Evolutionary conservation across 768 basidiomycete species (phyloP).

Genomic region (button mushroom (Agaricus bisporus)): DNA sequence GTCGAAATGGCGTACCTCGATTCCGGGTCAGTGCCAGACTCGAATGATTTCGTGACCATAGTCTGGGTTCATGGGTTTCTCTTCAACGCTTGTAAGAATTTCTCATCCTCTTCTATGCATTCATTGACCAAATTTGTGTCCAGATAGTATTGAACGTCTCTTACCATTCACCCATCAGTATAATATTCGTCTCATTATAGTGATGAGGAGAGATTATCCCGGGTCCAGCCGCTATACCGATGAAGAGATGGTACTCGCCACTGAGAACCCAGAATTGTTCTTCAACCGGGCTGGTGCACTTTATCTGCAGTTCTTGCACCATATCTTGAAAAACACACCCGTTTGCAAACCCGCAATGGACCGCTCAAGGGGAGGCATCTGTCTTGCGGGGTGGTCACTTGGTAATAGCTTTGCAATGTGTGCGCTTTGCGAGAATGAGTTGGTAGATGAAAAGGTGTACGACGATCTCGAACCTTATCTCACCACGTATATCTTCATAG

Average conservation of each 20-base stretch:
- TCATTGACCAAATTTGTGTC: not conserved
- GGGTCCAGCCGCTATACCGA: constrained; percentile 1
- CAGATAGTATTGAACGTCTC: constrained; percentile 1
- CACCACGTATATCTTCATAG: not conserved
- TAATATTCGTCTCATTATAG: not conserved
- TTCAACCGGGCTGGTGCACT: not conserved
- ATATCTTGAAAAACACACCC: not conserved
- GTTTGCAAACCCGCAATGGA: not conserved
- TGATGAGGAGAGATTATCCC: not conserved
- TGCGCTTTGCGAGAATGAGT: not conserved
- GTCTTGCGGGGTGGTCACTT: constrained; percentile 3
- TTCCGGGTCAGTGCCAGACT: constrained; percentile 1
- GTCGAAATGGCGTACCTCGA: not conserved
- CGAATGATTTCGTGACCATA: not conserved
- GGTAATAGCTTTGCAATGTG: not conserved
- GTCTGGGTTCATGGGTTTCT: not conserved
- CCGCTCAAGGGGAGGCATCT: not conserved
- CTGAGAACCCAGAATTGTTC: not conserved
- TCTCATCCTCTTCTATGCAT: too few relatives aligned
- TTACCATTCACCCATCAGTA: not conserved
- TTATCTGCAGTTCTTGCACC: not conserved
- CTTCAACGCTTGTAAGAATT: constrained; percentile 2
- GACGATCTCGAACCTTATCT: not conserved
- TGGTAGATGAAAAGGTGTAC: not conserved
- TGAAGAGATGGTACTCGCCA: not conserved